Conservation (phyloP, 305 asterid species). For the Rubia tinctorum region DNA sequence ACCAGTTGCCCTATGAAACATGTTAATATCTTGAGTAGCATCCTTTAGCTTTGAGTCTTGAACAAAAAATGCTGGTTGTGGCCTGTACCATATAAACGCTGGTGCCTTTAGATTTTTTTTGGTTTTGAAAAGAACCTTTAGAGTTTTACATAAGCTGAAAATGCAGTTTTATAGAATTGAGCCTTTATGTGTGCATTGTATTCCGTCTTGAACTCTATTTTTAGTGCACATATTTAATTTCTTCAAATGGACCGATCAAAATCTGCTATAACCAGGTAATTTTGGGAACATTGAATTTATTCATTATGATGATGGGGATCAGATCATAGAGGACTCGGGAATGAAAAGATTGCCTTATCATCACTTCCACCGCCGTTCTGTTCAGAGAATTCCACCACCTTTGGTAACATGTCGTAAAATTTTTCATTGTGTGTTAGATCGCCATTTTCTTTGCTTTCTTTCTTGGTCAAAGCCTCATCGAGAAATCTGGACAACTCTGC, state of each 20-base stretch:
- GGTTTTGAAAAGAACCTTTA: too few relatives aligned
- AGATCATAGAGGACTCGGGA: slow-evolving; percentile 24
- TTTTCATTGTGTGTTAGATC: slow-evolving; percentile 80
- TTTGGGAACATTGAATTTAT: too few relatives aligned
- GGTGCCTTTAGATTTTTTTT: too few relatives aligned
- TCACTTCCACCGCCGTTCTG: slow-evolving; percentile 67
- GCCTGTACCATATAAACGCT: slow-evolving; percentile 4
- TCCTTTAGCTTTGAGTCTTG: not conserved
- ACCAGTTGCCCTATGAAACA: not conserved
- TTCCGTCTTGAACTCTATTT: too few relatives aligned
- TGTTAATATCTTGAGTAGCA: not conserved
- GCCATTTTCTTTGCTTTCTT: slow-evolving; percentile 52
- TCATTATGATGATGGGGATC: slow-evolving; percentile 31
- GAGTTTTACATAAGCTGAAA: too few relatives aligned
- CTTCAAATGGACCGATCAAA: too few relatives aligned
- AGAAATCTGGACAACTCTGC: slow-evolving; percentile 63
- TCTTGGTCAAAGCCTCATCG: slow-evolving; percentile 59
- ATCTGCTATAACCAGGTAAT: too few relatives aligned
- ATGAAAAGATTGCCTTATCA: slow-evolving; percentile 44
- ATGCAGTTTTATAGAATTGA: too few relatives aligned
- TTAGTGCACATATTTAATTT: too few relatives aligned
- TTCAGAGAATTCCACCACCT: slow-evolving; percentile 88
- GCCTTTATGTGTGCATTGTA: too few relatives aligned
- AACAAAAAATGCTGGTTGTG: not conserved
- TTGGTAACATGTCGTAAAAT: slow-evolving; percentile 84